Evolutionary conservation across 2,329 filamentous ascomycete genomes (phyloP).

Genomic region (Helotiales sp.): DNA sequence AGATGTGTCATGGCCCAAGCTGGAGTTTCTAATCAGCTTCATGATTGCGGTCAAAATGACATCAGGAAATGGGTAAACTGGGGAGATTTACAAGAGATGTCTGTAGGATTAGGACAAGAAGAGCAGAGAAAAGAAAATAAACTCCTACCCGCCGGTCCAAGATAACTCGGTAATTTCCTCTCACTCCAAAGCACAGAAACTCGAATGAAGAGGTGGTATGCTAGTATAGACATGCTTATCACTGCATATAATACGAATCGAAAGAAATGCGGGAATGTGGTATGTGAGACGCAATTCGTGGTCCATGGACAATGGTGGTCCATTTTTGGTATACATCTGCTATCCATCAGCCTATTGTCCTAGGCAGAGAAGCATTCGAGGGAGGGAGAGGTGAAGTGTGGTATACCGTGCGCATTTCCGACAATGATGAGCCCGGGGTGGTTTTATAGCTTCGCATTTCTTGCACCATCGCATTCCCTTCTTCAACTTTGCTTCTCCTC

Average conservation of each 20-base stretch:
- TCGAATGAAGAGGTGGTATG: constrained; percentile 60
- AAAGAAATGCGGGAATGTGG: constrained; percentile 79
- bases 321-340: constrained; percentile 73
- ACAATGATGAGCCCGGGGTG: constrained; percentile 79
- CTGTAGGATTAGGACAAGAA: no score
- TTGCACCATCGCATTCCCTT: constrained; percentile 63
- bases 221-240: constrained; percentile 61
- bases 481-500: constrained; percentile 23
- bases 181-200: constrained; percentile 60
- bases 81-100: no score
- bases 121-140: no score
- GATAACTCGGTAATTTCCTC: constrained; percentile 70
- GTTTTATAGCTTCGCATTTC: constrained; percentile 74
- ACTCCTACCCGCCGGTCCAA: no score
- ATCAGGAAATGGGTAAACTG: no score
- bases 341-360: constrained; percentile 6
- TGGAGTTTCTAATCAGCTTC: no score
- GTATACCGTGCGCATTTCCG: constrained; percentile 64
- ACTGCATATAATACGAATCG: constrained; percentile 72
- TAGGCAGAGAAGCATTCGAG: background rate
- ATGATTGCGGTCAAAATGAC: no score
- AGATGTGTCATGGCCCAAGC: constrained; percentile 59
- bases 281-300: constrained; percentile 77
- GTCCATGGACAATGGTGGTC: constrained; percentile 90
- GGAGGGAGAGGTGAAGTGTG: background rate